These are phyloP conservation scores for Colletotrichum gigasporum DNA, from an alignment of 2,329 filamentous ascomycete species.

Conservation along the genomic window DNA sequence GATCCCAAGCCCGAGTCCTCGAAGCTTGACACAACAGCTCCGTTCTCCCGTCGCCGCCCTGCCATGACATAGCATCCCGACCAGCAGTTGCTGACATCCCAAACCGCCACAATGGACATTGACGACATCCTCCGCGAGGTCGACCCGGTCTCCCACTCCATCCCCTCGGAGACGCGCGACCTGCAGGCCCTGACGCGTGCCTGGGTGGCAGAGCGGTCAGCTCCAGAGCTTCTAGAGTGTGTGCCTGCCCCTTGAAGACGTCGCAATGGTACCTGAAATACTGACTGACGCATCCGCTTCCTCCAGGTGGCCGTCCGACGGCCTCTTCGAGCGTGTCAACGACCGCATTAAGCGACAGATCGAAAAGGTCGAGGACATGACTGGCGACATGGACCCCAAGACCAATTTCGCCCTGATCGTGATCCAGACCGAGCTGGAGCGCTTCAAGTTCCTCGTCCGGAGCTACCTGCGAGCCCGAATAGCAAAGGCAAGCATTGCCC, in stretches of 20 bases:
- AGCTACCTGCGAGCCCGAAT: constrained; percentile 86
- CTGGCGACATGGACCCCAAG: constrained; percentile 86
- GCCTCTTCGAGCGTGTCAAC: constrained; percentile 84
- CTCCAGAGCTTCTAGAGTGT: constrained; percentile 88
- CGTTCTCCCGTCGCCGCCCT: neutral
- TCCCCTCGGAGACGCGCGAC: constrained; percentile 73
- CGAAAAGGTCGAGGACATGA: constrained; percentile 78
- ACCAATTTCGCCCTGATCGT: constrained; percentile 94
- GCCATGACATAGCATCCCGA: constrained; percentile 16
- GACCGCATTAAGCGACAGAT: constrained; percentile 76
- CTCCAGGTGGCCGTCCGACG: constrained; percentile 70
- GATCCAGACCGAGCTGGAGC: constrained; percentile 93
- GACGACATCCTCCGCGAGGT: constrained; percentile 82
- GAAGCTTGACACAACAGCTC: neutral
- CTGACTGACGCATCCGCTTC: neutral
- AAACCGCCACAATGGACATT: constrained; percentile 70
- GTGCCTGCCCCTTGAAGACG: constrained; percentile 30
- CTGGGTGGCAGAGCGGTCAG: constrained; percentile 92
- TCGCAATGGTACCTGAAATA: neutral
- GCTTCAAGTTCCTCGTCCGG: constrained; percentile 90
- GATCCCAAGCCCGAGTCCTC: neutral
- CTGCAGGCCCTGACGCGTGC: constrained; percentile 89
- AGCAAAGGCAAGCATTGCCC: constrained; percentile 71
- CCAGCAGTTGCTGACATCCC: neutral
- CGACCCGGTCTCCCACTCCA: constrained; percentile 64